These are phyloP conservation scores for Pyrenopolyporus hunteri DNA, from an alignment of 495 filamentous ascomycete genomes.

Conservation along the genomic window DNA sequence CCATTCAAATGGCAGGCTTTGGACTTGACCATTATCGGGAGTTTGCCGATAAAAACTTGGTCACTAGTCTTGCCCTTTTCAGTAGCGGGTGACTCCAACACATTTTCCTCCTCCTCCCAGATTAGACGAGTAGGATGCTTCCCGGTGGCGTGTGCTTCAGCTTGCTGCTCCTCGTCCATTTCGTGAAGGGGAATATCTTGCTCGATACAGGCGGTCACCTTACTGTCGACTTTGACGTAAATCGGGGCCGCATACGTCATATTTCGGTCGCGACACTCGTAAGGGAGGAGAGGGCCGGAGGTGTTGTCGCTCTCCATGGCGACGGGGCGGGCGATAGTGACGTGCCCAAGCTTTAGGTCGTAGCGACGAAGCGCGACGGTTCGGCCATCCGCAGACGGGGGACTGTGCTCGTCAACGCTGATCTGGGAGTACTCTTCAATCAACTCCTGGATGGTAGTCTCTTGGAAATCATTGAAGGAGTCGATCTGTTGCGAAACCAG, in stretches of 20 bases:
- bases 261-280: conserved; percentile 92
- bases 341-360: conserved; percentile 87
- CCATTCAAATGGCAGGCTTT: conserved; percentile 88
- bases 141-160: conserved; percentile 52
- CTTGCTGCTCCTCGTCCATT: conserved; percentile 65
- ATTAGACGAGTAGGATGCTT: conserved; percentile 58
- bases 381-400: conserved; percentile 71
- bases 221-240: conserved; percentile 82
- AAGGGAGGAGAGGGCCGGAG: conserved; percentile 79
- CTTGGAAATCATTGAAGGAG: conserved; percentile 96
- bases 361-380: conserved; percentile 85
- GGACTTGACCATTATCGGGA: conserved; percentile 97
- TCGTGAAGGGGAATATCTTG: conserved; percentile 65
- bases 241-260: conserved; percentile 93
- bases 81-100: conserved; percentile 38
- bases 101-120: conserved; percentile 63
- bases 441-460: conserved; percentile 88
- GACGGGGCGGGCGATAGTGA: conserved; percentile 81
- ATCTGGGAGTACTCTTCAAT: conserved; percentile 87
- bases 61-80: conserved; percentile 53
- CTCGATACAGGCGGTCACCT: conserved; percentile 80
- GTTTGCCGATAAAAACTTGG: conserved; percentile 80
- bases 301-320: conserved; percentile 92
- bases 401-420: conserved; percentile 85
- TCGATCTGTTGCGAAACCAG: conserved; percentile 97